Base-by-base conservation (phyloP, 805 yeast species). In the Cyberlindnera amylophila region DNA sequence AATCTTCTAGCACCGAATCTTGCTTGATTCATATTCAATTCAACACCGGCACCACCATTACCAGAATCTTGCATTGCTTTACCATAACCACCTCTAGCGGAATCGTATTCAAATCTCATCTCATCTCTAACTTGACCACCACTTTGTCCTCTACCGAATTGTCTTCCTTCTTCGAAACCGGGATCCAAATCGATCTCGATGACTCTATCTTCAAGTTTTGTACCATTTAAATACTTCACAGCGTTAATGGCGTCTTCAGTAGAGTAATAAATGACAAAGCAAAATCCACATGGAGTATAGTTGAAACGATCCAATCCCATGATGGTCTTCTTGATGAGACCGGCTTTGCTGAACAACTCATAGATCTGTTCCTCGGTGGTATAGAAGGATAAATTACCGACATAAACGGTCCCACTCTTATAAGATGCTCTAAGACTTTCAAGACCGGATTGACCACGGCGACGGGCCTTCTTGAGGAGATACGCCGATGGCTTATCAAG, bases 271-370 rank as follows among this genome's bases (percentile, higher is more conserved):
- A 88, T 83, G 31, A 93, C 89, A 60, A 93, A 93, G 60, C 97
- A 90, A 63, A 93, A 91, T 14, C 99, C 98, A 60, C 98, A 90
- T 2, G 99, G 99, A 1, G 96, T 90, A 55, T 82, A 79, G 52
- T 86, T 84, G 60, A 82, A 82, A 51, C 96, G 74, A 62, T 93
- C 97, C 29, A 93, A 74, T 0, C 99, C 99, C 98, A 93, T 93
- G 39, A 91, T 81, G 32, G 90, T 86, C 56, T 83, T 73, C 51
- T 78, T 78, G 31, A 91, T 81, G 13, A 77, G 70, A 1, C 97
- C 98, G 51, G 51, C 53, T 61, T 84, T 83, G 47, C 84, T 75
- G 58, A 93, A 88, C 39, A 93, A 65, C 62, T 90, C 98, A 60
- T 81, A 83, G 13, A 91, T 78, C 63, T 91, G 97, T 61, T 93